Evolutionary conservation across 805 yeast genomes (phyloP).

Genomic region (Nakazawaea populi): DNA sequence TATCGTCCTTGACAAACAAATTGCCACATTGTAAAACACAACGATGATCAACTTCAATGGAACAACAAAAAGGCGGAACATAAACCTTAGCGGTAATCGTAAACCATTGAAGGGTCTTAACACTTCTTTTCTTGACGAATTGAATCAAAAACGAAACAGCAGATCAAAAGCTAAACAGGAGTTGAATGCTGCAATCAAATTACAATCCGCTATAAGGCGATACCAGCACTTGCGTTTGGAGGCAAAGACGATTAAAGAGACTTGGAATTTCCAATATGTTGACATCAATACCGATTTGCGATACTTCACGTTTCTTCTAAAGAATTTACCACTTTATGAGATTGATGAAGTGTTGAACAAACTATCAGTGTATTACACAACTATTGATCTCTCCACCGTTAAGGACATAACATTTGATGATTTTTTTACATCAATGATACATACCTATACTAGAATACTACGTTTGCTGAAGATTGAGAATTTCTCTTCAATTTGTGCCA

Average conservation of each 20-base stretch:
- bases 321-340: background rate
- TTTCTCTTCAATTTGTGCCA: background rate
- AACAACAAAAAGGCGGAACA: slow-evolving; percentile 25
- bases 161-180: slow-evolving; percentile 52
- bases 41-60: slow-evolving; percentile 25
- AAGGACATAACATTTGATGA: slow-evolving; percentile 5
- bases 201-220: slow-evolving; percentile 47
- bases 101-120: slow-evolving; percentile 24
- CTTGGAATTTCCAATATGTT: slow-evolving; percentile 20
- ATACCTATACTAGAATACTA: slow-evolving; percentile 12
- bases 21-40: background rate
- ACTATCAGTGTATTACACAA: background rate
- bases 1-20: too few species aligned
- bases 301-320: slow-evolving; percentile 13
- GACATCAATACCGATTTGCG: slow-evolving; percentile 24
- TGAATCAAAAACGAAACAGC: slow-evolving; percentile 58
- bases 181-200: slow-evolving; percentile 38
- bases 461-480: background rate
- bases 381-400: slow-evolving; percentile 3
- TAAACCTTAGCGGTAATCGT: slow-evolving; percentile 55
- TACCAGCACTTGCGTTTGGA: slow-evolving; percentile 25
- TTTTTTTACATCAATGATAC: slow-evolving; percentile 4
- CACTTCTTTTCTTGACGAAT: slow-evolving; percentile 48
- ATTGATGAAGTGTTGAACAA: slow-evolving; percentile 8
- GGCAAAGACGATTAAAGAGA: slow-evolving; percentile 16